Evolutionary conservation across 805 yeast species (phyloP).

Genomic region (Saccharomycopsis amapae): DNA sequence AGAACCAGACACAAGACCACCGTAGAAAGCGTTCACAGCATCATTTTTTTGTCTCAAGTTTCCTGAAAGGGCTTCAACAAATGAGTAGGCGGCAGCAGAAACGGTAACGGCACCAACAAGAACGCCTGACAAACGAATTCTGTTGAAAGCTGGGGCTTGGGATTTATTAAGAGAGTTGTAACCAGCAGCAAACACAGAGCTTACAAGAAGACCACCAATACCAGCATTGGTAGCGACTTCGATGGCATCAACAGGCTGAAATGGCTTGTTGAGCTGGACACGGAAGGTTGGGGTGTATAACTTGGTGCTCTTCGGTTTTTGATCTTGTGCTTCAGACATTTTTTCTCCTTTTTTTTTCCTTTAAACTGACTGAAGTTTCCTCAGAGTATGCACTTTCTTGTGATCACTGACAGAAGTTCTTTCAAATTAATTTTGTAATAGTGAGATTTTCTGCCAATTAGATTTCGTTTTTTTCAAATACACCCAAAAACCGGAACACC

Average conservation of each 20-base stretch:
- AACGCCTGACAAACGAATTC: slow-evolving; percentile 23
- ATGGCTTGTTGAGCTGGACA: slow-evolving; percentile 23
- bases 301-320: background rate
- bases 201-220: slow-evolving; percentile 38
- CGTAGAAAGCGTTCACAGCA: slow-evolving; percentile 48
- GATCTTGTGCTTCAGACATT: background rate
- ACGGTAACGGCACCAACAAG: slow-evolving; percentile 40
- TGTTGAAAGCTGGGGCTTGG: slow-evolving; percentile 33
- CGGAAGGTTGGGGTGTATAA: slow-evolving; percentile 14
- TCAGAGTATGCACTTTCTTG: too few relatives aligned
- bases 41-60: slow-evolving; percentile 59
- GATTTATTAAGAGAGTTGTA: slow-evolving; percentile 39
- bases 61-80: slow-evolving; percentile 37
- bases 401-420: too few relatives aligned
- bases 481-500: too few relatives aligned
- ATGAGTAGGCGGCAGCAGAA: slow-evolving; percentile 39
- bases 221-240: slow-evolving; percentile 42
- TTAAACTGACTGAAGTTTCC: too few relatives aligned
- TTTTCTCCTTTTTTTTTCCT: too few relatives aligned
- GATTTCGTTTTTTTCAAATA: too few relatives aligned
- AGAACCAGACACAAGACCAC: slow-evolving; percentile 42
- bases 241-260: slow-evolving; percentile 50
- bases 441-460: too few relatives aligned
- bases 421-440: too few relatives aligned
- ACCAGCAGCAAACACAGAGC: slow-evolving; percentile 42